phyloP scores from a whole-genome alignment of 495 filamentous ascomycete species.

The Xylaria cubensis region DNA sequence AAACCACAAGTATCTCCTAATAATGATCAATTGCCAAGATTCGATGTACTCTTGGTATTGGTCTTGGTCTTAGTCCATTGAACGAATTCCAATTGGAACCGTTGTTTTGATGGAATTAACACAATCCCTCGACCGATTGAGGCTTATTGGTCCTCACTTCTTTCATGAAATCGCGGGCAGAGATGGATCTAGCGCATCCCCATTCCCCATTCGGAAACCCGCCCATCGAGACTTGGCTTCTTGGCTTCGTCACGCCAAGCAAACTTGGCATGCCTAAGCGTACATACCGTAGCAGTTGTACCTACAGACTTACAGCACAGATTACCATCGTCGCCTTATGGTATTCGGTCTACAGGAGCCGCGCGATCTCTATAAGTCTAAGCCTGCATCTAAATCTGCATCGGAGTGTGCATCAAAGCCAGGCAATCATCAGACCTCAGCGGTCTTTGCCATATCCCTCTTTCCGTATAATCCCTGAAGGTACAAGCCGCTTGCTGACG shows the following conservation, averaged over 20 bases:
- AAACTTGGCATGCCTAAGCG: neutral
- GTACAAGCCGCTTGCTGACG: slow-evolving; percentile 5
- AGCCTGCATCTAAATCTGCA: neutral
- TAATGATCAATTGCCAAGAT: neutral
- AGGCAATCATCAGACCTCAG: neutral
- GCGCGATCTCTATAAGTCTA: slow-evolving; percentile 3
- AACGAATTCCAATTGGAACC: neutral
- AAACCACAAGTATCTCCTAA: neutral
- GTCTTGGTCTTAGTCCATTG: neutral
- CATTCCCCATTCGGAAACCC: slow-evolving; percentile 16
- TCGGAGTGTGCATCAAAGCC: neutral
- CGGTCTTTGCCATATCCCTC: neutral
- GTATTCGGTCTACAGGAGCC: slow-evolving; percentile 8
- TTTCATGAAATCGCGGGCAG: slow-evolving; percentile 5
- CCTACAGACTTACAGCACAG: neutral
- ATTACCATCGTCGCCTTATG: neutral
- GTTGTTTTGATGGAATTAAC: slow-evolving; percentile 7
- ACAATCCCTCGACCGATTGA: slow-evolving; percentile 13
- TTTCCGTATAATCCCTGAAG: neutral
- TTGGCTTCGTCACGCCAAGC: slow-evolving; percentile 18
- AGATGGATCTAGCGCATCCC: neutral
- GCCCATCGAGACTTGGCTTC: slow-evolving; percentile 4
- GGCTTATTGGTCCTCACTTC: neutral
- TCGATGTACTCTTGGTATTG: slow-evolving; percentile 13
- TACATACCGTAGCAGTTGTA: neutral